phyloP scores from a whole-genome alignment of 768 basidiomycete species.

The Hygrocybe punicea region DNA sequence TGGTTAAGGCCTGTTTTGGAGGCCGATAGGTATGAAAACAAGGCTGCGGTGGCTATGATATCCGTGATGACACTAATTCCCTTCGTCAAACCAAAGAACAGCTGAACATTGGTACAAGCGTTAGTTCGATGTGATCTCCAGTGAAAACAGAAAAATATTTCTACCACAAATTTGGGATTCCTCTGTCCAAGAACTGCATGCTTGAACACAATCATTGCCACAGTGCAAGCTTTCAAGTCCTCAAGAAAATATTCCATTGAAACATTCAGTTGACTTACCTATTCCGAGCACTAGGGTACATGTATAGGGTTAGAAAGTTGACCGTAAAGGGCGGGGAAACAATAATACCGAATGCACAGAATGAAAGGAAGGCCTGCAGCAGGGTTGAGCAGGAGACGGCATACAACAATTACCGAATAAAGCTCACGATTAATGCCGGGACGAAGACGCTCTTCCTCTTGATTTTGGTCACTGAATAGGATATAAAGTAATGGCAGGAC shows the following conservation, averaged over 20 bases:
- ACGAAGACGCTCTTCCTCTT: conserved; percentile 26
- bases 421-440: conserved; percentile 28
- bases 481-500: not conserved
- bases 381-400: not conserved
- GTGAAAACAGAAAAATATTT: conserved; percentile 1
- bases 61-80: conserved; percentile 44
- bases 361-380: conserved; percentile 22
- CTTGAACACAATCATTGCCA: conserved; percentile 9
- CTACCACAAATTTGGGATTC: conserved; percentile 27
- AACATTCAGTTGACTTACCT: conserved; percentile 1
- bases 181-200: conserved; percentile 3
- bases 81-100: conserved; percentile 45
- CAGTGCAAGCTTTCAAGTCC: conserved; percentile 7
- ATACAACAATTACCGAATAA: not conserved
- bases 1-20: conserved; percentile 38
- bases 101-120: conserved; percentile 19
- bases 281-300: conserved; percentile 7
- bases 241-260: not conserved
- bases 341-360: conserved; percentile 30
- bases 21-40: conserved; percentile 40
- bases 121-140: not conserved
- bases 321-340: not conserved
- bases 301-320: not conserved
- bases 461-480: conserved; percentile 5
- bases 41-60: conserved; percentile 43